phyloP scores from a whole-genome alignment of 495 filamentous ascomycete genomes.

The Xanthoparmelia taractica region DNA sequence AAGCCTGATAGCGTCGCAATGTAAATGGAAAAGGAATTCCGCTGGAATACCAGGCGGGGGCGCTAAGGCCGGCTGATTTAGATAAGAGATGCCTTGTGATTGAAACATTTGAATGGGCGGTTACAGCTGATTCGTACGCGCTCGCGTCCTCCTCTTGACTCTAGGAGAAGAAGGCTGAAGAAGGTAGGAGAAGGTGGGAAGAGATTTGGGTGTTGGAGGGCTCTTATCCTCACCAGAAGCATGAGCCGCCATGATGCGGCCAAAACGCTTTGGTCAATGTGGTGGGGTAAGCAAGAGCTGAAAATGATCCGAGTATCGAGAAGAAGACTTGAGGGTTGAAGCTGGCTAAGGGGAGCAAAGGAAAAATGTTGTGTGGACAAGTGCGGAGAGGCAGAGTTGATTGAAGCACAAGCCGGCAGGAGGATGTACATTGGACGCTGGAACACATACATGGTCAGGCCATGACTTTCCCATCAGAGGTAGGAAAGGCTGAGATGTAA shows the following conservation, averaged over 20 bases:
- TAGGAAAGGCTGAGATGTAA: too few relatives aligned
- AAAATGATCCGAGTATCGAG: too few relatives aligned
- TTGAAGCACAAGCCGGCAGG: not conserved
- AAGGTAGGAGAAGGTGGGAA: not conserved
- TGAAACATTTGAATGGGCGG: too few relatives aligned
- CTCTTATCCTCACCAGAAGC: not conserved
- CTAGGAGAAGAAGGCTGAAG: not conserved
- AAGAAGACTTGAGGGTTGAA: too few relatives aligned
- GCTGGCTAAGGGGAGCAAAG: not conserved
- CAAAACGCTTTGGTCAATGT: not conserved
- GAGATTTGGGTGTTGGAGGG: not conserved
- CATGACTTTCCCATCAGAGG: too few relatives aligned
- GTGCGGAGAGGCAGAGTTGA: too few relatives aligned
- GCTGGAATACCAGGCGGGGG: constrained; percentile 24
- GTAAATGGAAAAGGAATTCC: constrained; percentile 19
- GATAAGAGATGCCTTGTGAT: too few relatives aligned
- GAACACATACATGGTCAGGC: not conserved
- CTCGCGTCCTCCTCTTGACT: not conserved
- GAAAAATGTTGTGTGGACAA: too few relatives aligned
- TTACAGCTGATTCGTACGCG: too few relatives aligned
- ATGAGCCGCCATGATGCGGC: not conserved
- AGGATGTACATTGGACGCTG: too few relatives aligned
- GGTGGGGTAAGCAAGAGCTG: too few relatives aligned
- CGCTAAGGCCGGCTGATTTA: not conserved
- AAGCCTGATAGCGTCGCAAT: constrained; percentile 18